Base-by-base conservation (phyloP, 78 protist genomes). In the Dictyostelium firmibasis region DNA sequence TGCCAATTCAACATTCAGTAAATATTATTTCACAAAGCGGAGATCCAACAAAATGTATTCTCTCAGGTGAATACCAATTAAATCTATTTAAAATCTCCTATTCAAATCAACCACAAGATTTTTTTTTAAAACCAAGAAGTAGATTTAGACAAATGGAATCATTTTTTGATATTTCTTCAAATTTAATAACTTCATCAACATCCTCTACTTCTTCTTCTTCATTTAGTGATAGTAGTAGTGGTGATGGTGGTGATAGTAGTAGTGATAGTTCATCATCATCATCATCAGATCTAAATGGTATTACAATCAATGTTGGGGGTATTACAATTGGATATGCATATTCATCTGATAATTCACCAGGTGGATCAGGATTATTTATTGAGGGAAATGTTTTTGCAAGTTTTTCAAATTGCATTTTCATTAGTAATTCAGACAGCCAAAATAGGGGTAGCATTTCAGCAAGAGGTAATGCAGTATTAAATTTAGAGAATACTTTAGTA, bases 361-460 rank as follows among this genome's bases (percentile, higher is more conserved):
- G 91, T 20, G 91, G 91, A 6, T 57, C 77, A 25, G 69, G 67
- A 11, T 41, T 85, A 18, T 85, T 85, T 47, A 29, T 85, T 5
- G 91, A 85, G 35, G 91, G 91, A 18, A 13, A 33, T 25, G 72
- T 74, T 62, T 13, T 44, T 33, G 82, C 74, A 6, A 85, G 23
- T 20, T 35, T 38, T 31, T 27, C 72, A 27, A 50, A 85, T 33
- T 85, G 91, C 35, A 47, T 85, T 6, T 85, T 85, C 31, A 33
- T 13, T n/a, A 47, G 62, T 25, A 78, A 78, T 29, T 1, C 70
- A 11, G 93, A 87, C 44, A 18, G 41, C 9, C 44, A 20, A 11
- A 70, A 87, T 64, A 83, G 77, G 41, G 85, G 84, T 23, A 43
- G 53, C 8, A 87, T 87, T 25, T 60, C 62, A 2, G 44, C 81